Evolutionary conservation across 2,329 filamentous ascomycete species (phyloP).

Genomic region (Penicillium sp.): DNA sequence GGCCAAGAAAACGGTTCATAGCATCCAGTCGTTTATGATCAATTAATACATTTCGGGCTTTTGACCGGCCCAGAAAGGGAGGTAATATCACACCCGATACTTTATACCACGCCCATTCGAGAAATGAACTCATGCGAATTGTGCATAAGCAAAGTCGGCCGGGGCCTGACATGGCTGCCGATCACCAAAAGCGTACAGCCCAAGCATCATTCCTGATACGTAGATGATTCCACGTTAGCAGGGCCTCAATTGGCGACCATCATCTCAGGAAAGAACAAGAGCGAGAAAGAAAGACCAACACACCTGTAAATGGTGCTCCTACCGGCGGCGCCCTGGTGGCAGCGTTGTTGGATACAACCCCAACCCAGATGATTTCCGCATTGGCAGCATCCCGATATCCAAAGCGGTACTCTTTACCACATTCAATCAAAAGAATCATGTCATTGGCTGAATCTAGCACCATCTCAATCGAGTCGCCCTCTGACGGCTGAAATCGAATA

Average conservation of each 20-base stretch:
- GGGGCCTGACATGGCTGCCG: slow-evolving; percentile 36
- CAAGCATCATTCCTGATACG: slow-evolving; percentile 39
- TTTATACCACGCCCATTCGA: too few relatives aligned
- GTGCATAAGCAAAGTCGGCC: slow-evolving; percentile 38
- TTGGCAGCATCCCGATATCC: slow-evolving; percentile 14
- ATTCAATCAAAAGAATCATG: slow-evolving; percentile 27
- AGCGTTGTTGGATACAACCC: slow-evolving; percentile 24
- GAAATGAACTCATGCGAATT: slow-evolving; percentile 8
- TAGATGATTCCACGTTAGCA: not conserved
- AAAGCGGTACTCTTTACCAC: slow-evolving; percentile 27
- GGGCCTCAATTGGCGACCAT: not conserved
- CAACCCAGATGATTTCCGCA: slow-evolving; percentile 20
- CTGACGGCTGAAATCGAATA: slow-evolving; percentile 22
- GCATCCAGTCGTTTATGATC: too few relatives aligned
- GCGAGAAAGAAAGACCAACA: not conserved
- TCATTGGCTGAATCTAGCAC: slow-evolving; percentile 6
- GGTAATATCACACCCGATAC: too few relatives aligned
- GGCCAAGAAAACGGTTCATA: too few relatives aligned
- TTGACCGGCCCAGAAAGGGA: too few relatives aligned
- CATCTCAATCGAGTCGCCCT: slow-evolving; percentile 14
- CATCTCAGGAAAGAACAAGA: too few relatives aligned
- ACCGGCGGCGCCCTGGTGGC: slow-evolving; percentile 36
- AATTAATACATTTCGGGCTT: too few relatives aligned
- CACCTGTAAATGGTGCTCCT: slow-evolving; percentile 37
- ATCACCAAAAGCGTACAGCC: slow-evolving; percentile 42